Base-by-base conservation (phyloP, 2,329 filamentous ascomycete species). In the Sarocladium strictum region DNA sequence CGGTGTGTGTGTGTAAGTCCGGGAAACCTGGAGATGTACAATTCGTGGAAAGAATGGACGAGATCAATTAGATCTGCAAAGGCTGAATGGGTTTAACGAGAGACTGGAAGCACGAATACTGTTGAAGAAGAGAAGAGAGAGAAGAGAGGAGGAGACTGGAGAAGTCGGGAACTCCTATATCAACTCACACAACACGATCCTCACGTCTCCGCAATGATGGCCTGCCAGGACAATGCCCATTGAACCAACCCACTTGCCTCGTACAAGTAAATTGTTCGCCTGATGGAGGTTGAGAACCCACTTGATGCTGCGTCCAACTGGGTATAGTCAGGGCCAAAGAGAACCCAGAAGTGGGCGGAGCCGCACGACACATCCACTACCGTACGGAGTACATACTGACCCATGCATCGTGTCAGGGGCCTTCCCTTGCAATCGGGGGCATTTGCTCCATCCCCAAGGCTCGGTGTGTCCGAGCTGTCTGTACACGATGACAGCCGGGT, bases 41-140 rank as follows among this genome's bases (percentile, higher is more conserved):
- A 38, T 38, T 38, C 35, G 40, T 43, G 40, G n/a, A 43, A 24
- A 4, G 40, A 43, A 43, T 43, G 40, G 40, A 43, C 40, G 40
- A 43, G 40, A 43, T 43, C 40, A 24, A 43, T 3, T 38, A 19
- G 40, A 43, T 43, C 40, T 43, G 40, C 40, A 23, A 17, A 33
- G 37, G n/a, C n/a, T n/a, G 9, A n/a, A 43, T 14, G 10, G 3
- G n/a, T 23, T 43, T 21, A 43, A 43, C 40, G 40, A 43, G 40
- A 23, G 40, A 43, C 40, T 43, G 40, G 6, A 15, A n/a, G 35
- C 9, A 38, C 35, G 35, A 43, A 43, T 24, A 17, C 21, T 43
- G 21, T 43, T 23, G 40, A 43, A 43, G 17, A 19, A 43, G 21
- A 6, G 15, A n/a, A 40, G n/a, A 24, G 21, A 24, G 40, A 24